Base-by-base conservation (phyloP, 2,329 filamentous ascomycete genomes). In the Diaporthe aspalathi region DNA sequence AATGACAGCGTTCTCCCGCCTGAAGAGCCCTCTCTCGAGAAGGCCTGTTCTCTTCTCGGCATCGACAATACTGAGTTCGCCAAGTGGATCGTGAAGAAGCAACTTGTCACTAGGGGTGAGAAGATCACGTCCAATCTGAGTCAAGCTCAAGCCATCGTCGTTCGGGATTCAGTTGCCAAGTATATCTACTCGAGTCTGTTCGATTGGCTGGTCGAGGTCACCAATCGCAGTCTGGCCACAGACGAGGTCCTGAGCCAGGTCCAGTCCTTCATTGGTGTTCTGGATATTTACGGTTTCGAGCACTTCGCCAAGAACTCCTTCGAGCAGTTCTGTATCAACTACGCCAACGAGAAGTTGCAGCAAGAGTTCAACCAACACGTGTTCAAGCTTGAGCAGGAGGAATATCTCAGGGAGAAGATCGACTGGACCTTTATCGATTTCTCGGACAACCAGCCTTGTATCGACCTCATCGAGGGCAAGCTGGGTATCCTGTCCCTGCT, bases 341-440 rank as follows among this genome's bases (percentile, higher is more conserved):
- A 99, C 79, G 96, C 96, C 83, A 99, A 99, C 82, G 96, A 99
- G 83, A 99, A 99, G 84, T 86, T 99, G 68, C 96, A 99, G 81
- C 96, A 99, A 81, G 95, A 98, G 81, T 99, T 99, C 87, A 99
- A 99, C 83, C 94, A 97, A 80, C 96, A 99, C 79, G 96, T 99
- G 45, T 99, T 99, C 89, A 98, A 98, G 83, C 89, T 99, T 27
- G 96, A 99, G 81, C 96, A 99, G 81, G 96, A 99, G 80, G 96
- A 99, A 82, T 99, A 99, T 80, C 89, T 98, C 50, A 91, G 92
- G 69, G 96, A 99, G 83, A 88, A 98, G 84, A 99, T 99, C 75
- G 95, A 98, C 83, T 99, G 96, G 96, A 98, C 93, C 12, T 99
- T 99, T 80, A 99, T 99, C 80, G 96, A 99, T 80, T 99, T 99